phyloP scores from a whole-genome alignment of 2,329 filamentous ascomycete species.

The Metarhizium album region DNA sequence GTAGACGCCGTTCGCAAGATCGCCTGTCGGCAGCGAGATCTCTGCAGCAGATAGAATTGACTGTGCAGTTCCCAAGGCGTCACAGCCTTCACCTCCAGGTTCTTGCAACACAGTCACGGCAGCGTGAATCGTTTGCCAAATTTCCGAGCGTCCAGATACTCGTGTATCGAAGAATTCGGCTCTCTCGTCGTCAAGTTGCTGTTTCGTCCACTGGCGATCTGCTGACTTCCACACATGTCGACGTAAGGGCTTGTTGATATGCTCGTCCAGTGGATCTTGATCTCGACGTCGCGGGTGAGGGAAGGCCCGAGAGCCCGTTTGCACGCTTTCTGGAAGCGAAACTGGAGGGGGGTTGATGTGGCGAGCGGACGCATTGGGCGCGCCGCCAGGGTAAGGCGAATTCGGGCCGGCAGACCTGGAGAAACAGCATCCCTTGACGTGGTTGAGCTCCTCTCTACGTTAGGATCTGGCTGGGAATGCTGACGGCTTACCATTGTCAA shows the following conservation, averaged over 20 bases:
- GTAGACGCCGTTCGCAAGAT: constrained; percentile 61
- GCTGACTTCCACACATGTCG: constrained; percentile 55
- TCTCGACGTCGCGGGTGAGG: constrained; percentile 24
- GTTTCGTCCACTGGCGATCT: constrained; percentile 57
- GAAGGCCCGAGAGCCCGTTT: constrained; percentile 10
- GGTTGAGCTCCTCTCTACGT: not conserved
- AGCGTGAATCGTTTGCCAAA: constrained; percentile 67
- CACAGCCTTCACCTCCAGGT: constrained; percentile 31
- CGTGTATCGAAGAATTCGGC: constrained; percentile 84
- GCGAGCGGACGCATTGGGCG: constrained; percentile 38
- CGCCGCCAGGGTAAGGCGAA: constrained; percentile 41
- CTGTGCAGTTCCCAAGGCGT: constrained; percentile 58
- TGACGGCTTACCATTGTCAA: constrained; percentile 1
- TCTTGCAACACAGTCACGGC: constrained; percentile 59
- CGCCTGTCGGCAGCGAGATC: constrained; percentile 62
- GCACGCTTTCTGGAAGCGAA: constrained; percentile 20
- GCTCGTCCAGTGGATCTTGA: constrained; percentile 42
- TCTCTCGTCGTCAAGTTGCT: constrained; percentile 58
- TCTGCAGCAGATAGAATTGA: constrained; percentile 69
- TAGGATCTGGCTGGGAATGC: not conserved
- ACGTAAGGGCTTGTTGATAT: constrained; percentile 60
- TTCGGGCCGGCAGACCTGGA: constrained; percentile 41
- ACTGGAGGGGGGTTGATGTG: constrained; percentile 38
- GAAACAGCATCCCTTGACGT: constrained; percentile 46
- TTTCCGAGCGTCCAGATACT: constrained; percentile 63